These are phyloP conservation scores for Trichosporon sp. DNA, from an alignment of 1,284 basidiomycete genomes.

Conservation along the genomic window DNA sequence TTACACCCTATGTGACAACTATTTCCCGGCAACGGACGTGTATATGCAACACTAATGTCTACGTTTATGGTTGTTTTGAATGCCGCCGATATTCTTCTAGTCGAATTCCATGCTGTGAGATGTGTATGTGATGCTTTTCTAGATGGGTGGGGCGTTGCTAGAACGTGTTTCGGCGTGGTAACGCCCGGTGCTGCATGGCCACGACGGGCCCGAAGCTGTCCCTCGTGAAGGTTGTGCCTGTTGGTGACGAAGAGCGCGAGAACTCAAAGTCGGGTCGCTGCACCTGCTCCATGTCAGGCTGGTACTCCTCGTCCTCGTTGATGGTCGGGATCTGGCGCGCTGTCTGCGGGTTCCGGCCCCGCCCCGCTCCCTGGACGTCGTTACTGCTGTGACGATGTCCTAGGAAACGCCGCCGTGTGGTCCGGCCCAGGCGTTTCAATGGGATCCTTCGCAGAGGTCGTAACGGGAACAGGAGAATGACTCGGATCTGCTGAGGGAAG, in stretches of 20 bases:
- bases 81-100: neutral
- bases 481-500: neutral
- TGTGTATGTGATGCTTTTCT: neutral
- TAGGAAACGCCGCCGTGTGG: neutral
- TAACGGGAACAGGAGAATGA: neutral
- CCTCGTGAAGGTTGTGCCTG: neutral
- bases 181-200: neutral
- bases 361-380: neutral
- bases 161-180: neutral
- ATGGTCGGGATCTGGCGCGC: neutral
- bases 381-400: neutral
- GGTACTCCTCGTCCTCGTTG: neutral
- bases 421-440: neutral
- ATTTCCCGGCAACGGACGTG: neutral
- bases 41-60: neutral
- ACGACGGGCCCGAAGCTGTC: constrained; percentile 2
- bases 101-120: neutral
- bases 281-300: neutral
- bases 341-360: neutral
- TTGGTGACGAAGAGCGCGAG: neutral
- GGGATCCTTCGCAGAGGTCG: neutral
- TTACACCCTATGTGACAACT: neutral
- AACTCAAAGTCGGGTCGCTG: neutral
- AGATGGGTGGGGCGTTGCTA: neutral
- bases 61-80: neutral